A percentile compares a stretch with the other conserved stretches of the same genome.
phyloP scores from a whole-genome alignment of 495 filamentous ascomycete species.

The Aspergillus ostianus region DNA sequence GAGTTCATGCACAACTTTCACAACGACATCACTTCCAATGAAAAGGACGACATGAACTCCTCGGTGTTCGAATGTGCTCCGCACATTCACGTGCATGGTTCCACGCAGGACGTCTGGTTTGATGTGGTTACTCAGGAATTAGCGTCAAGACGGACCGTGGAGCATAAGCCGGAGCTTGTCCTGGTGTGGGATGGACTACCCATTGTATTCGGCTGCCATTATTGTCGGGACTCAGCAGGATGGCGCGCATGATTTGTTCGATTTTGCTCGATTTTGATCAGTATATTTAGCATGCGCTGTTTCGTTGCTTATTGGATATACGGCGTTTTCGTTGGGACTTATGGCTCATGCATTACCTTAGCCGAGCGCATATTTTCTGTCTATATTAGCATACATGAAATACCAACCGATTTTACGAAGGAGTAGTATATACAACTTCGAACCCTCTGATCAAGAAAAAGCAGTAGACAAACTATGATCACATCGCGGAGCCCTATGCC shows the following conservation, averaged over 20 bases:
- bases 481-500: no score
- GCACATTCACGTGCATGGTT: slow-evolving; percentile 33
- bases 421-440: no score
- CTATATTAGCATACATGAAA: not conserved
- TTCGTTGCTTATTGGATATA: not conserved
- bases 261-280: not conserved
- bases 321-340: not conserved
- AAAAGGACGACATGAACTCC: slow-evolving; percentile 42
- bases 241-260: slow-evolving; percentile 33
- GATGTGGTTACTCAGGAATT: slow-evolving; percentile 37
- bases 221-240: slow-evolving; percentile 31
- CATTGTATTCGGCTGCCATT: slow-evolving; percentile 36
- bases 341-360: not conserved
- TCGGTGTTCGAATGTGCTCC: slow-evolving; percentile 35
- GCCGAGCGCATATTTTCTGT: not conserved
- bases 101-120: slow-evolving; percentile 45
- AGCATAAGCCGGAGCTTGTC: slow-evolving; percentile 36
- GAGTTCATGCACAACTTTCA: slow-evolving; percentile 49
- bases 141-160: slow-evolving; percentile 25
- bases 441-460: no score
- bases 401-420: not conserved
- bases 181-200: slow-evolving; percentile 36
- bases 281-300: not conserved
- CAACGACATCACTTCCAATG: slow-evolving; percentile 34
- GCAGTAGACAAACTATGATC: no score